Base-by-base conservation (phyloP, 169 alveolate genomes). In the Plasmodium vinckei region DNA sequence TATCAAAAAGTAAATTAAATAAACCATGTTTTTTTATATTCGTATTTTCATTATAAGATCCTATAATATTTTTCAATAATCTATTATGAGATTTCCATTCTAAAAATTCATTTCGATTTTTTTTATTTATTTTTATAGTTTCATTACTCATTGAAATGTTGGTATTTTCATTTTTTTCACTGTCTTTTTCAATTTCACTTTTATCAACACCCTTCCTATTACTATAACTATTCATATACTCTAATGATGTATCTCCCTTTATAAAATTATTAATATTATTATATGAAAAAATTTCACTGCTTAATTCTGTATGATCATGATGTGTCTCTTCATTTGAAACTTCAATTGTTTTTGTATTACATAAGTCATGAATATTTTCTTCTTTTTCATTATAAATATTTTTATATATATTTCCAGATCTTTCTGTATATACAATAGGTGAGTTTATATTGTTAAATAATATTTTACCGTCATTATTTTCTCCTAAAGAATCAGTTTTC, bases 71-170 rank as follows among this genome's bases (percentile, higher is more conserved):
- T 13, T 77, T 77, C 88, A 77, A 15, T 10, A 77, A 19, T 44
- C 42, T 53, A 25, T 64, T 77, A 59, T 77, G 88, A 9, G 88
- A 77, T 17, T n/a, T 57, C 88, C 88, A 77, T 44, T 77, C 19
- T 10, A 57, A 51, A 46, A 77, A 77, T 19, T 77, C 75, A 17
- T 17, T 17, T 17, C 47, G 42, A 4, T 46, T 15, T 17, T 68
- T 42, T 21, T 21, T 46, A 33, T 33, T 33, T 33, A 33, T 33
- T 33, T 33, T 33, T 33, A 33, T 3, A 4, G 7, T 33, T 33
- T 33, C 42, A 33, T 33, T 33, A 33, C 42, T 33, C 42, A 33
- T 33, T 51, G 19, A 27, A 44, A 44, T 27, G 6, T 12, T 39
- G 17, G 5, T 56, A 49, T 67, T 19, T 0, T 59, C 61, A 10